Base-by-base conservation (phyloP, 768 basidiomycete species). In the Guyanaporus albipodus region DNA sequence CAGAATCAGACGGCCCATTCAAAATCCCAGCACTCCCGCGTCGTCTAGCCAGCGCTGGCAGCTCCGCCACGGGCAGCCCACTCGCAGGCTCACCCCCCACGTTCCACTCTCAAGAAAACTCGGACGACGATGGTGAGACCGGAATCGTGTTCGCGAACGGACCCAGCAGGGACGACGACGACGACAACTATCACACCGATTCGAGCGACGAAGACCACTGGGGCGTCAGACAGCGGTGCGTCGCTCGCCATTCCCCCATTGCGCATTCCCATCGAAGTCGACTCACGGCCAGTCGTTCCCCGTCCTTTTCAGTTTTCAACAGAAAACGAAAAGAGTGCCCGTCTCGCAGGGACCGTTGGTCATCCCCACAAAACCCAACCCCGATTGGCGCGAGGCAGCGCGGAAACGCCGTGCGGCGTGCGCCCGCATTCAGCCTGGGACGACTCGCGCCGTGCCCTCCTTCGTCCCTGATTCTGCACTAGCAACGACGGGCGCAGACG, bases 331-430 rank as follows among this genome's bases (percentile, higher is more conserved):
- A 33, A 73, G 73, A 51, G 22, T 0, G 4, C n/a, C 35, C 1
- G 71, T 63, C 41, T 67, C 75, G 10, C 62, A 78, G 32, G 78
- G 72, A 4, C 88, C 88, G 0, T 76, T 96, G 8, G 82, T 96
- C 29, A 98, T 99, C 36, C 84, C 94, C 14, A 73, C 91, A 1
- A 72, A 90, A 36, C 73, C 91, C 57, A 95, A 97, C 59, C 78
- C 82, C 22, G 94, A 99, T 62, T 99, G 95, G 95, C 73, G 91
- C 33, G 86, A 82, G 42, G 67, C 81, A 8, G 88, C 89, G 14
- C 75, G 85, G 33, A 83, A 80, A 61, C 74, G 87, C 8, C 66
- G 64, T 4, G 50, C 63, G 14, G 54, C 45, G 32, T 62, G 53
- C 17, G 24, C 57, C 10, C 54, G 63, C 0, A 12, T 43, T 19